phyloP scores from a whole-genome alignment of 2,329 filamentous ascomycete genomes.

The Colletotrichum chrysophilum region DNA sequence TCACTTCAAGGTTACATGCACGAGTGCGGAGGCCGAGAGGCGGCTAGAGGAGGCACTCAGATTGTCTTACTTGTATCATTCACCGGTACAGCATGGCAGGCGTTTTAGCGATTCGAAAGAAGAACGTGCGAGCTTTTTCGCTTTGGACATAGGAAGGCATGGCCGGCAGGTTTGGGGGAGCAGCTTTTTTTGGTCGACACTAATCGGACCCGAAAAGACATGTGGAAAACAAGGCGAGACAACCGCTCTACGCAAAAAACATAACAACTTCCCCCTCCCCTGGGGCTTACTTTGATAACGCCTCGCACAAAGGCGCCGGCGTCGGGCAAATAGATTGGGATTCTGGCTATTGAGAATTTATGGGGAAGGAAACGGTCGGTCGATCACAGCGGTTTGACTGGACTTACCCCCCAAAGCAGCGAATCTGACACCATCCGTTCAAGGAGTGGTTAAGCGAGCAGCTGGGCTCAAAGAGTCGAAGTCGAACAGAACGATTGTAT shows the following conservation, averaged over 20 bases:
- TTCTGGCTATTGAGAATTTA: not conserved
- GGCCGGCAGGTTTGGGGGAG: not conserved
- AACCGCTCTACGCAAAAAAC: not conserved
- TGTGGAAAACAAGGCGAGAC: not conserved
- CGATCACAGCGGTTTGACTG: not conserved
- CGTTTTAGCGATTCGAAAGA: slow-evolving; percentile 14
- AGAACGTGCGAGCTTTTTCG: not conserved
- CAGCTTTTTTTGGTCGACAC: not conserved
- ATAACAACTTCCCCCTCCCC: slow-evolving; percentile 10
- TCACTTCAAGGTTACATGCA: not conserved
- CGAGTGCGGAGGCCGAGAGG: slow-evolving; percentile 1
- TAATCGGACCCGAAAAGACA: not conserved
- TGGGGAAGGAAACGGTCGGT: not conserved
- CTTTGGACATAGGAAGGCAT: not conserved
- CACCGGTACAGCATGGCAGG: slow-evolving; percentile 19
- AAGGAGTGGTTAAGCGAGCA: not conserved
- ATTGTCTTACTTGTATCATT: slow-evolving; percentile 16
- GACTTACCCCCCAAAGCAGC: not conserved
- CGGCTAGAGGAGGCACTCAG: not conserved
- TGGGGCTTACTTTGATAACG: not conserved
- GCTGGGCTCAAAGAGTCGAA: not conserved
- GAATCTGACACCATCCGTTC: not conserved
- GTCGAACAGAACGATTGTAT: slow-evolving; percentile 5
- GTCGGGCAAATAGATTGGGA: not conserved
- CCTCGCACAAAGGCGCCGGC: not conserved